Base-by-base conservation (phyloP, 116 monocot genomes). In the Posidonia oceanica region DNA sequence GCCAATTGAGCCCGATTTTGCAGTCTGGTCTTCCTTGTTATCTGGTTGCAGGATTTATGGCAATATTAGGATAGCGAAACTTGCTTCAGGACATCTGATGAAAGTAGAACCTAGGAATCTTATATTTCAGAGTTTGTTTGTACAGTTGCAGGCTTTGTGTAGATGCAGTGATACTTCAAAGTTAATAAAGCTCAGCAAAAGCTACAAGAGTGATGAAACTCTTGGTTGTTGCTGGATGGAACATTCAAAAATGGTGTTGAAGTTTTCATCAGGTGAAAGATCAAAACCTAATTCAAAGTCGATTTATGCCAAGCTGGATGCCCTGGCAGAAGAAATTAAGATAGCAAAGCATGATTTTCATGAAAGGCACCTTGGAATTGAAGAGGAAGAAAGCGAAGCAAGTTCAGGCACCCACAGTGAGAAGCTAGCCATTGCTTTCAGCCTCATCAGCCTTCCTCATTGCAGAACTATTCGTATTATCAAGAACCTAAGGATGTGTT, bases 401-500 rank as follows among this genome's bases (percentile, higher is more conserved):
- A 58, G 65, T 58, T 65, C 48, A 55, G 84, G 69, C 4, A 37
- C 76, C 36, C 94, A 87, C 66, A 75, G 94, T 29, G 91, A 94
- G 75, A 88, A 86, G 75, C 61, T 82, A 54, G 88, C 94, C 29
- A 76, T 88, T 22, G 77, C 76, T 17, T 94, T 86, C 66, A 71
- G 76, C 15, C 69, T 95, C 54, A 21, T 69, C 40, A 80, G 67
- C 18, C 53, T 8, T 41, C 71, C 79, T 12, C 55, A 29, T 5
- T 76, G 63, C 21, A 74, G 52, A 77, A 80, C 39, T 40, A 80
- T 95, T 57, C 70, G 77, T 51, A 80, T 95, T 61, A 72, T 95
- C 36, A 95, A 91, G 82, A 85, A 75, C 52, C 59, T 81, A 13
- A 79, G 88, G 20, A 76, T 88, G 68, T 95, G 91, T 75, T 51